These are phyloP conservation scores for Candida caryicola DNA, from an alignment of 805 yeast species.

Conservation along the genomic window DNA sequence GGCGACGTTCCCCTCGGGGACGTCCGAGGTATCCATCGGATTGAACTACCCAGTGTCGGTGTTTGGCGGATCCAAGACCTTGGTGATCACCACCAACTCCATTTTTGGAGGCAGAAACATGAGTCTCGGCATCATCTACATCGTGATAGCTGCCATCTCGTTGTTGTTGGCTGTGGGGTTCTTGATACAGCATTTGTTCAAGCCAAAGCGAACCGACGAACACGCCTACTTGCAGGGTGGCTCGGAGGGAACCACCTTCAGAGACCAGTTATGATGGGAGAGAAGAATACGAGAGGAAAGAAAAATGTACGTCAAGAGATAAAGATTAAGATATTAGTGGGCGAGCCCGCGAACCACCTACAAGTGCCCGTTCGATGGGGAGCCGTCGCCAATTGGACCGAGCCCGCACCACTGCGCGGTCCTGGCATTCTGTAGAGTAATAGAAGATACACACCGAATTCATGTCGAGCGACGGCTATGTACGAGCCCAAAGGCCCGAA, in stretches of 20 bases:
- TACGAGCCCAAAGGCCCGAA: too few relatives aligned
- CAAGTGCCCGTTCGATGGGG: too few relatives aligned
- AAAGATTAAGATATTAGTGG: too few relatives aligned
- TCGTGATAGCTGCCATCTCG: conserved; percentile 78
- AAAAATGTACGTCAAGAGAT: too few relatives aligned
- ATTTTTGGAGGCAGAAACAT: conserved; percentile 86
- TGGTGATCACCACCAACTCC: conserved; percentile 77
- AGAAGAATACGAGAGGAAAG: neutral
- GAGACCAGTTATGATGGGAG: conserved; percentile 24
- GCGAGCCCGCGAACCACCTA: too few relatives aligned
- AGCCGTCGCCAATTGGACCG: too few relatives aligned
- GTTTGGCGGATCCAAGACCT: conserved; percentile 86
- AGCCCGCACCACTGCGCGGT: too few relatives aligned
- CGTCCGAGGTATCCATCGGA: conserved; percentile 64
- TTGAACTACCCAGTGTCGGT: conserved; percentile 77
- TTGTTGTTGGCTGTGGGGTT: conserved; percentile 71
- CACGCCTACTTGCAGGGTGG: conserved; percentile 52
- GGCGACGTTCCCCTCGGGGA: conserved; percentile 56
- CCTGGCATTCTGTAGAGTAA: too few relatives aligned
- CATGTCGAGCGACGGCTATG: too few relatives aligned
- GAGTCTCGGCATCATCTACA: conserved; percentile 79
- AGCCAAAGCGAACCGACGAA: conserved; percentile 83
- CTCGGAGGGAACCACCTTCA: conserved; percentile 4
- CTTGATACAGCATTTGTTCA: conserved; percentile 74
- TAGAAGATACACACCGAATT: too few relatives aligned